Percentiles rank a stretch among this genome's conserved stretches.
phyloP scores from a whole-genome alignment of 345 rosid genomes.

The Syzygium aromaticum region DNA sequence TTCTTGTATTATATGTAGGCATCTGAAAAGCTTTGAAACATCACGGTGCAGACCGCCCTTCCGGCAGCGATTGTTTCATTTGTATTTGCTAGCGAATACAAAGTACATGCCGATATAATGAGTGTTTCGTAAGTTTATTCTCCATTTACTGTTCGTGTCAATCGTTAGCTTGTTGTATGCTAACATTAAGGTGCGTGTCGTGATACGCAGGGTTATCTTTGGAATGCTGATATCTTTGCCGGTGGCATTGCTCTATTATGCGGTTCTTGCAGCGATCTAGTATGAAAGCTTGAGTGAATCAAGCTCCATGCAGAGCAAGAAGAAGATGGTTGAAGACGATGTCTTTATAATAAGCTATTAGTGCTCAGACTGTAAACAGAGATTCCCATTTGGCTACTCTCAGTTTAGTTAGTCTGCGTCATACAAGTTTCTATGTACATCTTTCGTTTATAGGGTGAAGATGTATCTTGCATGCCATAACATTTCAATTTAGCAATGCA shows the following conservation, averaged over 20 bases:
- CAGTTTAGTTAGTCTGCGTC: neutral
- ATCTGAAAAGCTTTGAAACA: neutral
- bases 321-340: neutral
- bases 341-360: neutral
- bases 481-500: neutral
- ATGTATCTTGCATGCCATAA: neutral
- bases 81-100: conserved; percentile 62
- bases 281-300: neutral
- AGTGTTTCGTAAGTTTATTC: conserved; percentile 52
- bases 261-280: conserved; percentile 5
- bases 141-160: neutral
- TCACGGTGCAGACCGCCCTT: conserved; percentile 51
- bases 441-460: neutral
- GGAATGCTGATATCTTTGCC: conserved; percentile 46
- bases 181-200: neutral
- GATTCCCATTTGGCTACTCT: neutral
- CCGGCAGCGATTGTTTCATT: conserved; percentile 63
- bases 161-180: neutral
- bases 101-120: conserved; percentile 54
- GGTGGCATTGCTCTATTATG: conserved; percentile 29
- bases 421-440: neutral
- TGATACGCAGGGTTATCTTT: conserved; percentile 29
- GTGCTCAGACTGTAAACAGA: too few relatives aligned
- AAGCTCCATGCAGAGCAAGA: neutral
- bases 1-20: neutral